Evolutionary conservation across 129 eudicot species (phyloP).

Genomic region (Sambucus nigra): DNA sequence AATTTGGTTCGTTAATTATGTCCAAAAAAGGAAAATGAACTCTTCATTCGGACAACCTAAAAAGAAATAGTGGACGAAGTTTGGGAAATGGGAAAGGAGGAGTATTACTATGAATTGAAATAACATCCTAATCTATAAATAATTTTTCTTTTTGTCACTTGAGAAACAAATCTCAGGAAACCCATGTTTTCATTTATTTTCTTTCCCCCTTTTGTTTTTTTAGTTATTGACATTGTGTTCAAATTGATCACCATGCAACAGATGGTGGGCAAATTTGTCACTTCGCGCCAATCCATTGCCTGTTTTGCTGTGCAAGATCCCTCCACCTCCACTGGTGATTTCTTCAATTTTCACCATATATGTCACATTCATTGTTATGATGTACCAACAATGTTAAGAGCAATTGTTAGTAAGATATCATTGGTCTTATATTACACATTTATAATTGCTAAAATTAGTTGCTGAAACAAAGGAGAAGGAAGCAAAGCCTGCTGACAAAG

Average conservation of each 20-base stretch:
- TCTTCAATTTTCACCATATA: neutral
- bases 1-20: slow-evolving; percentile 2
- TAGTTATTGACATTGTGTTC: slow-evolving; percentile 6
- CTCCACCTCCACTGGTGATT: slow-evolving; percentile 54
- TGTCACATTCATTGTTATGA: neutral
- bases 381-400: no score
- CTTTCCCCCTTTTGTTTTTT: neutral
- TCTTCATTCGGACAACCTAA: no score
- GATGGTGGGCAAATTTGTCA: slow-evolving; percentile 31
- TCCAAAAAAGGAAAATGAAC: no score
- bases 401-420: neutral
- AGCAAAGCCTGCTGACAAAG: slow-evolving; percentile 24
- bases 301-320: slow-evolving; percentile 77
- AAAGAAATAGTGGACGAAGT: no score
- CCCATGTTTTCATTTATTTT: no score
- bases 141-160: no score
- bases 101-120: neutral
- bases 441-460: slow-evolving; percentile 19
- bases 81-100: no score
- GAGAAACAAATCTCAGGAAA: no score
- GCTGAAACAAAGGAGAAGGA: slow-evolving; percentile 62
- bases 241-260: slow-evolving; percentile 7
- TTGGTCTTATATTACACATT: neutral
- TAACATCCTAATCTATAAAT: no score
- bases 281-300: slow-evolving; percentile 23